These are phyloP conservation scores for Nicotiana sylvestris DNA, from an alignment of 257 asterid genomes.

Conservation along the genomic window DNA sequence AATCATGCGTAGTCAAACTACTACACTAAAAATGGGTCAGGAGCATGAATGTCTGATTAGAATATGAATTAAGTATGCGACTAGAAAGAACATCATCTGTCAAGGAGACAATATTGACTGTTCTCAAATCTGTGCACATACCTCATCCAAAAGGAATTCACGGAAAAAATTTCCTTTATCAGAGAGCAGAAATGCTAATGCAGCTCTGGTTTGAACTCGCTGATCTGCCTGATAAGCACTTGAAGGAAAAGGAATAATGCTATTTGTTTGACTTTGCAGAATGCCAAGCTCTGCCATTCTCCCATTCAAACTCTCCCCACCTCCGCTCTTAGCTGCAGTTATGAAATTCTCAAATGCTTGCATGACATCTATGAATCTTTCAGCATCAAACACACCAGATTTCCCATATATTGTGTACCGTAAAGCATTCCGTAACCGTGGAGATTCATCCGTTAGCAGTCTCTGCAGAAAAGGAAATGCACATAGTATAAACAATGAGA, in stretches of 20 bases:
- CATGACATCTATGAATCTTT: constrained; percentile 96
- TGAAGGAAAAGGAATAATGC: constrained; percentile 38
- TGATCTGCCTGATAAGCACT: constrained; percentile 41
- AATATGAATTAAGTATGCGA: neutral
- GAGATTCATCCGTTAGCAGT: constrained; percentile 95
- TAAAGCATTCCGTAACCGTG: constrained; percentile 78
- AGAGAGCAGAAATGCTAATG: constrained; percentile 79
- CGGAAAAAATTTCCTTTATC: constrained; percentile 93
- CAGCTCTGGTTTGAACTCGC: constrained; percentile 91
- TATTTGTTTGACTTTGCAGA: constrained; percentile 50
- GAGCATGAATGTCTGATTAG: neutral
- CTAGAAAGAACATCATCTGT: neutral
- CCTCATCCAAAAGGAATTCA: constrained; percentile 96
- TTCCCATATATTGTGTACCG: constrained; percentile 95
- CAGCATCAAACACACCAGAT: constrained; percentile 92
- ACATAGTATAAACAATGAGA: constrained; percentile 5
- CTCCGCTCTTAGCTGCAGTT: constrained; percentile 98
- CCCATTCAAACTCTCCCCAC: constrained; percentile 87
- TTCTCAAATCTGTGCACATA: constrained; percentile 23
- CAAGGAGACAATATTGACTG: neutral
- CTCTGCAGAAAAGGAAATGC: constrained; percentile 41
- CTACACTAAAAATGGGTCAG: neutral
- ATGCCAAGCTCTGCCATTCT: constrained; percentile 98
- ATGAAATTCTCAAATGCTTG: constrained; percentile 98
- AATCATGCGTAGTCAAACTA: neutral